Evolutionary conservation across 2,329 filamentous ascomycete genomes (phyloP), one percentile per base, ranked within the genome.

Genomic region (Botrytis paeoniae): DNA sequence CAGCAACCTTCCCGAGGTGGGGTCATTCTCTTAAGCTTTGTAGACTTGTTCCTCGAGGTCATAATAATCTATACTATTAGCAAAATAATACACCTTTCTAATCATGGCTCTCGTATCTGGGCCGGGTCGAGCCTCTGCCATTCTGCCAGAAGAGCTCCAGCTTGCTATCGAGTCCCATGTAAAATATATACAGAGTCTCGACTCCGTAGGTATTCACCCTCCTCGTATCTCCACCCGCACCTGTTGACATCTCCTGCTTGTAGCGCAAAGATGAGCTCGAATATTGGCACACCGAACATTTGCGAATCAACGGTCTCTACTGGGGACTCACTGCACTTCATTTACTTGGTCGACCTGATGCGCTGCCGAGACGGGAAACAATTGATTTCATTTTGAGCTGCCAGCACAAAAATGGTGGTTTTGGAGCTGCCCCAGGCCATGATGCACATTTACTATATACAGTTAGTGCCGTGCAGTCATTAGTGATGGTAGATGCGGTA

Each of bases 371-470:
- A 71, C 86, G 91, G 70, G 90, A 93, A 75, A 92, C 96, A 37
- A 91, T 99, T 79, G 89, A 95, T 77, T 99, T 97, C 83, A 93
- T 98, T n/a, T 88, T 98, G 69, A 95, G 92, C n/a, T 99, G 96
- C 78, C 91, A 97, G 84, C 91, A 94, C 81, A 90, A 93, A 1
- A 93, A 87, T 80, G 96, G 96, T 66, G 96, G 96, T 22, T 98
- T 99, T 80, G 95, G 95, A 65, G 95, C 96, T 71, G 95, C 95
- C 20, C 96, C 96, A 0, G 93, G 93, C 9, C 96, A 99, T 82
- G 96, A 99, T 84, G 90, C 95, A 39, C 96, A 99, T 82, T 93
- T 99, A 89, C 89, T 98, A 70, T 98, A 95, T 81, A 99, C 96
- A 71, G 93, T 96, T 80, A 98, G 94, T 83, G 95, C 93, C 70